These are phyloP conservation scores for Graphilbum fragrans DNA, from an alignment of 2,329 filamentous ascomycete species.

Conservation along the genomic window DNA sequence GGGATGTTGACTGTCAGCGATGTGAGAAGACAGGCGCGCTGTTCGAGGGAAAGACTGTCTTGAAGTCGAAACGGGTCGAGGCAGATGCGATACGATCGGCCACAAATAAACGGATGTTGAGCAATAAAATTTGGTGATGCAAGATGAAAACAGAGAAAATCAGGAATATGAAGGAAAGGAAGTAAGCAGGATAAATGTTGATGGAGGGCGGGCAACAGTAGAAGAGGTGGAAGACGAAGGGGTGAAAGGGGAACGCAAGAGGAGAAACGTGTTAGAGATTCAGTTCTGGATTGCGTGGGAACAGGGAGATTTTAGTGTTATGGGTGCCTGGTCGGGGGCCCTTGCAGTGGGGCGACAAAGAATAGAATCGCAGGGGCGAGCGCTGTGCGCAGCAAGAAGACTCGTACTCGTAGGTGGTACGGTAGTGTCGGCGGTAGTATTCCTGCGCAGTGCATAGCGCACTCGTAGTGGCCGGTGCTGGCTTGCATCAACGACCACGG, in stretches of 20 bases:
- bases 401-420: too few relatives aligned
- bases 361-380: background rate
- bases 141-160: background rate
- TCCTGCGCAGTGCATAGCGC: too few relatives aligned
- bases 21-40: too few relatives aligned
- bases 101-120: background rate
- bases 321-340: background rate
- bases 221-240: constrained; percentile 1
- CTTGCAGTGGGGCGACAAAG: too few relatives aligned
- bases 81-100: background rate
- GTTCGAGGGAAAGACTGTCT: too few relatives aligned
- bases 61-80: background rate
- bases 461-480: too few relatives aligned
- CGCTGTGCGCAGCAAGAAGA: too few relatives aligned
- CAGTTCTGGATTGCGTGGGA: background rate
- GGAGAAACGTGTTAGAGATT: background rate
- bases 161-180: background rate
- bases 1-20: background rate
- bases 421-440: too few relatives aligned
- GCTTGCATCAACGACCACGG: too few relatives aligned
- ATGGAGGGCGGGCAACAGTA: background rate
- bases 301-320: constrained; percentile 5
- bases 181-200: background rate
- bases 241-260: background rate
- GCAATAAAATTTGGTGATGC: background rate